phyloP scores from a whole-genome alignment of 164 flowering plant species.

The Nymphaea colorata region DNA sequence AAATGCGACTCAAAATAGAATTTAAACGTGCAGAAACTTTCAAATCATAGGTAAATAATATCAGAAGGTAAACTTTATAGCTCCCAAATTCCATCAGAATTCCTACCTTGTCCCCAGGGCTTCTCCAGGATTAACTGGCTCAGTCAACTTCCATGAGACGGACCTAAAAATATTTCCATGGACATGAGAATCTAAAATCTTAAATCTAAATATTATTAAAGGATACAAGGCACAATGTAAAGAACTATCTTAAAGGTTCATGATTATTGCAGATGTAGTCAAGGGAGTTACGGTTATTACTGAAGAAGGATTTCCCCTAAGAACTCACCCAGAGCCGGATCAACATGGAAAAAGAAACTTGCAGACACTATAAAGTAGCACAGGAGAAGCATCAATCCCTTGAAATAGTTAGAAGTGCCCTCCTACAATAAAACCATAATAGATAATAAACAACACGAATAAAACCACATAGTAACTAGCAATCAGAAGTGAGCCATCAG shows the following conservation, averaged over 20 bases:
- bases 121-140: neutral
- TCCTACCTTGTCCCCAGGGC: neutral
- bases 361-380: conserved; percentile 83
- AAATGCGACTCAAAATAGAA: too few species aligned
- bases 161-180: neutral
- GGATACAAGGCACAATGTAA: too few species aligned
- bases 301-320: neutral
- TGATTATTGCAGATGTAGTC: too few species aligned
- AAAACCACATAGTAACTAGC: too few species aligned
- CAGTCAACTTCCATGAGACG: neutral
- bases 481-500: too few species aligned
- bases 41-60: too few species aligned
- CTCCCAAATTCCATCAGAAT: neutral
- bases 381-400: conserved; percentile 75
- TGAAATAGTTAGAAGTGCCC: conserved; percentile 82
- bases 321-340: conserved; percentile 41
- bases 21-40: too few species aligned
- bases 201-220: too few species aligned
- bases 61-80: neutral
- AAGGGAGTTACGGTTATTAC: too few species aligned
- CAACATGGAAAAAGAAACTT: conserved; percentile 77
- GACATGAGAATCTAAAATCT: too few species aligned
- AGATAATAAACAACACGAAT: neutral
- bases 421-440: conserved; percentile 35
- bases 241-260: too few species aligned